These are phyloP conservation scores for Suhomyces emberorum DNA, from an alignment of 805 yeast species.

Conservation along the genomic window DNA sequence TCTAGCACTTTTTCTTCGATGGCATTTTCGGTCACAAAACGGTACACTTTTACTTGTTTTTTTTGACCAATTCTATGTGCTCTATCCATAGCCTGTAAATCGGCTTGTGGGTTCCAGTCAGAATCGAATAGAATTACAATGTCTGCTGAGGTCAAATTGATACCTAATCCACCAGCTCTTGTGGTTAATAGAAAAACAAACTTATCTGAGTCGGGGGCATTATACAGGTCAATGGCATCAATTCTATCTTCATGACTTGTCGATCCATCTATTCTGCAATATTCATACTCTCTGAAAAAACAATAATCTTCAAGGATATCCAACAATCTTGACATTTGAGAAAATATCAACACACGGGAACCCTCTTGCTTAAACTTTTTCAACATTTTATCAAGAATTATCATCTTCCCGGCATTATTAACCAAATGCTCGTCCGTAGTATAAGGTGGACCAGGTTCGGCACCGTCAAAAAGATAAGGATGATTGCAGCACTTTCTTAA, in stretches of 20 bases:
- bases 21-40: slow-evolving; percentile 94
- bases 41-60: slow-evolving; percentile 87
- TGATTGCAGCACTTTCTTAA: slow-evolving; percentile 95
- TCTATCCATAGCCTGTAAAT: slow-evolving; percentile 96
- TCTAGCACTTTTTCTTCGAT: slow-evolving; percentile 95
- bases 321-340: slow-evolving; percentile 88
- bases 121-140: slow-evolving; percentile 85
- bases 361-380: slow-evolving; percentile 71
- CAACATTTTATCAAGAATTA: slow-evolving; percentile 78
- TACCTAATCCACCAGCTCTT: slow-evolving; percentile 96
- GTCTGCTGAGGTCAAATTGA: slow-evolving; percentile 89
- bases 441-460: slow-evolving; percentile 97
- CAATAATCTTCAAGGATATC: slow-evolving; percentile 94
- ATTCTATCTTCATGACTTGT: slow-evolving; percentile 92
- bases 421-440: slow-evolving; percentile 94
- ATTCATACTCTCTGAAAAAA: slow-evolving; percentile 73
- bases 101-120: slow-evolving; percentile 99
- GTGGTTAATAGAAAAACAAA: slow-evolving; percentile 86
- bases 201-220: slow-evolving; percentile 75
- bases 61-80: slow-evolving; percentile 98
- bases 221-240: slow-evolving; percentile 88
- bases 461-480: slow-evolving; percentile 97
- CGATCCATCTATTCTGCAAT: slow-evolving; percentile 91
- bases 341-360: slow-evolving; percentile 84
- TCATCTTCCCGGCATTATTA: slow-evolving; percentile 87